Conservation (phyloP, 352 stramenopile species). For the Globisporangium cylindrosporum region DNA sequence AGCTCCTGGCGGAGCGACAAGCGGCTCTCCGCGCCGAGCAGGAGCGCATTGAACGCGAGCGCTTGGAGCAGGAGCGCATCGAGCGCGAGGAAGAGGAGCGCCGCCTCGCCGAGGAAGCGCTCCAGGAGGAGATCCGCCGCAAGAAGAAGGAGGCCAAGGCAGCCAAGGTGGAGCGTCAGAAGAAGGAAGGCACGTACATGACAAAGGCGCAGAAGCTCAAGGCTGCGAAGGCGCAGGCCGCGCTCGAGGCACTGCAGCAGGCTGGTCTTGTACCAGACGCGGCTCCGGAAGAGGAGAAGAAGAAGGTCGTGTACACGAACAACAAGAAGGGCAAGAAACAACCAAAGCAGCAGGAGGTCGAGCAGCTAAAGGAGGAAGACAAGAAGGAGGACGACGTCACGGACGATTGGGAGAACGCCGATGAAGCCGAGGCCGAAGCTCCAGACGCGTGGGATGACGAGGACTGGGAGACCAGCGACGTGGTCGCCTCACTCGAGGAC, state of each 20-base stretch:
- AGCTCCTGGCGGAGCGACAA: conserved; percentile 72
- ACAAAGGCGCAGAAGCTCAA: conserved; percentile 98
- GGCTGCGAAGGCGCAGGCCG: conserved; percentile 80
- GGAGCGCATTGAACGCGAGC: conserved; percentile 71
- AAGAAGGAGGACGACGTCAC: conserved; percentile 60
- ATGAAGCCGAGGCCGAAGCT: conserved; percentile 52
- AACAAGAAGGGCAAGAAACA: conserved; percentile 83
- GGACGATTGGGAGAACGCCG: conserved; percentile 62
- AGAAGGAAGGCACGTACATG: conserved; percentile 98
- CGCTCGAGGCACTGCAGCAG: conserved; percentile 91
- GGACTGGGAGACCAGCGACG: conserved; percentile 77
- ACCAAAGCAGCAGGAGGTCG: conserved; percentile 27
- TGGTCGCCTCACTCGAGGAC: conserved; percentile 75
- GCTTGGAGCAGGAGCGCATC: conserved; percentile 57
- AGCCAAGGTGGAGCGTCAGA: conserved; percentile 92
- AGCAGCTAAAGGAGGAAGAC: conserved; percentile 22
- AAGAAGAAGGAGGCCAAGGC: conserved; percentile 86
- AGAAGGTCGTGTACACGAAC: conserved; percentile 89
- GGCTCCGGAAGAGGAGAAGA: conserved; percentile 80
- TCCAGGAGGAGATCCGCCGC: conserved; percentile 56
- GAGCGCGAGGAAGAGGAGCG: conserved; percentile 70
- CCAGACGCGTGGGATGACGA: conserved; percentile 83
- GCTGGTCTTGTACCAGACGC: conserved; percentile 80
- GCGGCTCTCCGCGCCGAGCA: conserved; percentile 68
- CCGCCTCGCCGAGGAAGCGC: conserved; percentile 39